Base-by-base conservation (phyloP, 2,329 filamentous ascomycete species). In the Trichoderma semiorbis region DNA sequence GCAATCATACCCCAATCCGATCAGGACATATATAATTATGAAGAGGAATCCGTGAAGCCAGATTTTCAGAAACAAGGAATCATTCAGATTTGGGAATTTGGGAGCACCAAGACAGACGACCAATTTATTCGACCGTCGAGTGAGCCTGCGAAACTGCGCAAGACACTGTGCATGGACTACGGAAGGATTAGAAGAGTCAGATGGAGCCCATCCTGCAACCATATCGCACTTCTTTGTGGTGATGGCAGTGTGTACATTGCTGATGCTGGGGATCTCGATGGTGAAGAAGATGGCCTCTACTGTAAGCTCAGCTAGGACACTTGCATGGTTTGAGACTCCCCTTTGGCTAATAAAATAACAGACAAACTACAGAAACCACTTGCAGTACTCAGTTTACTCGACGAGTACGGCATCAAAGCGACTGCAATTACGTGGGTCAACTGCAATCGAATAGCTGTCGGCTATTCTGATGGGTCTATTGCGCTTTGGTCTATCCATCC, bases 401-500 rank as follows among this genome's bases (percentile, higher is more conserved):
- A 83, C 16, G 87, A 89, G 77, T 81, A 84, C 70, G 80, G 81
- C 58, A 79, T 88, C 53, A 80, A 83, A 30, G 85, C 85, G 32
- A 88, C 86, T 18, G 83, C 84, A 72, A 82, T 90, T 67, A 82
- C 86, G 12, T 90, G 88, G 88, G 79, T 85, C 39, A 85, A 84
- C 72, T 82, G 83, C 74, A 89, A 89, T 75, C 85, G 87, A 26
- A 79, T 90, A 50, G 86, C 83, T 0, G 79, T 88, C 34, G 88
- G 87, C 63, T 87, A 89, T 76, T 84, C 83, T 0, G 88, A 90
- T 72, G 88, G 88, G 36, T 87, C 85, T 24, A 80, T 90, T 43
- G 83, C 83, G 24, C 79, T 89, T 12, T 90, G 88, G 88, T 89
- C 87, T 12, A 75, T 90, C 55, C 81, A 81, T 50, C 88, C 88